Evolutionary conservation across 1,284 basidiomycete species (phyloP), one percentile per base, ranked within the genome.

Genomic region (Earliella scabrosa): DNA sequence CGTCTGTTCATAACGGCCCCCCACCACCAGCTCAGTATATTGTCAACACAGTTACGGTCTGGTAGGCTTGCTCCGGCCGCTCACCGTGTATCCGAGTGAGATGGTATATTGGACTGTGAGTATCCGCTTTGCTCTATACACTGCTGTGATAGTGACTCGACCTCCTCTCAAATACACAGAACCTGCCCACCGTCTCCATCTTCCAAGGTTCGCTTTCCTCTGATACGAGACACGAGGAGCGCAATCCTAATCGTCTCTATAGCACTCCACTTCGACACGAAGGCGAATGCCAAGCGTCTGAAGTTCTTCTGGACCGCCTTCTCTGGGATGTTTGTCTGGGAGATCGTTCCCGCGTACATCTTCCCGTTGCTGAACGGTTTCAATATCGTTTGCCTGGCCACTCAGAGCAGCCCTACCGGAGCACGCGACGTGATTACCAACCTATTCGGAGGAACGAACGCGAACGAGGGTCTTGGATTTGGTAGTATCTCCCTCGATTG

Each of bases 51-150:
- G 80, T 13, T 87, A 86, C 63, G 85, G 85, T 8, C 70, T 88
- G 2, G 79, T 85, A 26, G 83, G 83, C 3, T 64, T 85, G 6
- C 68, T 85, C 8, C 78, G 82, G 3, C 82, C 82, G 10, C 75
- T 88, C 41, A 82, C 83, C 0, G 86, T 88, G 16, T 85, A 85
- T 67, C 87, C 87, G 0, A 82, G 83, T n/a, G 82, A 85, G 67
- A 86, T 87, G 83, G 84, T 90, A 27, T 88, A 87, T 70, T 88
- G 87, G 75, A 66, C 51, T 48, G 81, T 82, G 62, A 59, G 79
- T 72, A 52, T 8, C 32, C 35, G 52, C 10, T 56, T 59, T 71
- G 53, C 8, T 34, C 35, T 52, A 10, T 55, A 59, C 0, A 21
- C 65, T 9, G n/a, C n/a, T 55, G 27, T 32, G 26, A 54, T 26